Evolutionary conservation across 2,329 filamentous ascomycete genomes (phyloP), one percentile per base, ranked within the genome.

Genomic region (Apiospora kogelbergensis): DNA sequence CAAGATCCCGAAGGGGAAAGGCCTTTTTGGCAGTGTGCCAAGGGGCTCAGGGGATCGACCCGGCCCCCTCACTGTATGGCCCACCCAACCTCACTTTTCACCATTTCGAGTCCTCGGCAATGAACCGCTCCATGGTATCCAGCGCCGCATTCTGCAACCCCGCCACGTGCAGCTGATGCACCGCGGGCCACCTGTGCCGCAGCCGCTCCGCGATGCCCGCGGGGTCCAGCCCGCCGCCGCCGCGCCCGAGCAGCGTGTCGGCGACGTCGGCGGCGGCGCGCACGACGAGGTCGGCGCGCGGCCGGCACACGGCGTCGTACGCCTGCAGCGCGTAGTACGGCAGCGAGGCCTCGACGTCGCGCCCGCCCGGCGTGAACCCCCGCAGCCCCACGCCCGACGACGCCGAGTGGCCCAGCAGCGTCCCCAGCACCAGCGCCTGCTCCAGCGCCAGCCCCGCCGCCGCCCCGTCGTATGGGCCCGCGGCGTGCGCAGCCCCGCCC

Each of bases 231-330:
- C 75, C 68, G 11, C 74, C 72, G 3, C 72, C 71, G 6, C 69
- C 70, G 5, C 68, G 69, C 2, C 77, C 76, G 0, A 74, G 74
- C 1, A 75, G 68, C 0, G 76, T 67, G 0, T 73, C 33, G 3
- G 69, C 71, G 2, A 69, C 71, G n/a, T 74, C 72, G n/a, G 64
- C 68, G n/a, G 70, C 71, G 9, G 72, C 68, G 1, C 33, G 66
- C 7, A 69, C 68, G 2, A 73, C 74, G 11, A 68, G 70, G 63
- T 77, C 76, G 6, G 77, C 76, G 6, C 76, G 74, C 0, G 76
- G 75, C 15, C 76, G 71, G 48, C 75, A 78, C 1, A 75, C 71
- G 6, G 70, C 70, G 42, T 78, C 76, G 63, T 73, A 78, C 2
- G 76, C 75, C n/a, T 72, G 72, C 5, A 78, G 68, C 6, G 76